phyloP scores from a whole-genome alignment of 2,329 filamentous ascomycete species.

The Nothopassalora personata region DNA sequence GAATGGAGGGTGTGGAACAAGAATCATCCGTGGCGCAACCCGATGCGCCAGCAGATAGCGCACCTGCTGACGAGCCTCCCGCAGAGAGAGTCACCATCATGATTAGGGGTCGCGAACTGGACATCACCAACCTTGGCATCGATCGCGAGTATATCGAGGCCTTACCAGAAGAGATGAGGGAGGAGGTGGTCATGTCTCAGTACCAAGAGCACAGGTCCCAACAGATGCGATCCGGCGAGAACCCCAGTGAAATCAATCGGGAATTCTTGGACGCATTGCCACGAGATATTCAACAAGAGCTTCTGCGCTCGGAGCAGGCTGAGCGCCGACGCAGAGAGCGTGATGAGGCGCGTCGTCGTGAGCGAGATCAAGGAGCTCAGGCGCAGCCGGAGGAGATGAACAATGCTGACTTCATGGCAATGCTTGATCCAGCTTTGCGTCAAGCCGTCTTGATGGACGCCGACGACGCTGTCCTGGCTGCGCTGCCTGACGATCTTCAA shows the following conservation, averaged over 20 bases:
- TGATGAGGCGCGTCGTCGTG: constrained; percentile 67
- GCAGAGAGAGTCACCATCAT: constrained; percentile 65
- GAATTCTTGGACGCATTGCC: constrained; percentile 93
- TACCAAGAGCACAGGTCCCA: constrained; percentile 77
- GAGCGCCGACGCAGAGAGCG: constrained; percentile 85
- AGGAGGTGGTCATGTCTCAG: constrained; percentile 91
- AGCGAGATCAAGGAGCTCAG: constrained; percentile 42
- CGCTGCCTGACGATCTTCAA: constrained; percentile 77
- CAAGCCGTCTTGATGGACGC: constrained; percentile 87
- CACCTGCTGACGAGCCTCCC: constrained; percentile 43
- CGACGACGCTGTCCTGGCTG: constrained; percentile 78
- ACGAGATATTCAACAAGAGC: constrained; percentile 80
- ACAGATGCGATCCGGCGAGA: constrained; percentile 64
- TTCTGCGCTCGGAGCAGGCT: constrained; percentile 82
- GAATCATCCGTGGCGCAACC: constrained; percentile 42
- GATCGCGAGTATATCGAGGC: constrained; percentile 91
- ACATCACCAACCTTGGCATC: constrained; percentile 91
- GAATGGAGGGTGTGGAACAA: constrained; percentile 73
- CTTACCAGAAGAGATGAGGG: constrained; percentile 92
- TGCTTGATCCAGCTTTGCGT: constrained; percentile 76
- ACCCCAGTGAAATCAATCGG: constrained; percentile 78
- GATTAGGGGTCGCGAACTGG: constrained; percentile 79
- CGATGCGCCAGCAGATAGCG: constrained; percentile 33
- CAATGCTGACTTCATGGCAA: constrained; percentile 83
- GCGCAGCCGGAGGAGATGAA: constrained; percentile 76